Evolutionary conservation across 2,329 filamentous ascomycete species (phyloP), one percentile per base, ranked within the genome.

Genomic region (Pseudonectria foliicola): DNA sequence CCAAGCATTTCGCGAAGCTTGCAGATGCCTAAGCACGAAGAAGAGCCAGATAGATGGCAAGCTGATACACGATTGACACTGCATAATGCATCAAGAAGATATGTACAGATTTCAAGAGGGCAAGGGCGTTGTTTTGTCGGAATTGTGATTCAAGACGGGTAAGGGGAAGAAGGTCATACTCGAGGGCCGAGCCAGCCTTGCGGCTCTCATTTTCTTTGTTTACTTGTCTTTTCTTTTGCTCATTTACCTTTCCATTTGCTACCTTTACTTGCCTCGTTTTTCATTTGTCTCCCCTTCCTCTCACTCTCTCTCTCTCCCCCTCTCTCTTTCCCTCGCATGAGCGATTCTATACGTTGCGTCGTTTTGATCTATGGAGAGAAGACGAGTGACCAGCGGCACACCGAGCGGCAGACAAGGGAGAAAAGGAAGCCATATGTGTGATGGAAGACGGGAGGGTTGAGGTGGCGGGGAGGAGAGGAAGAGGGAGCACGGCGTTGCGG

Each of bases 1-100:
- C 89, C 53, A 95, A 95, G 61, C 92, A 98, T 65, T 98, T 98
- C 69, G 83, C 83, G 34, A 77, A 75, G 55, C 55, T 79, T 44
- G 74, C 73, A 31, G 75, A 77, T 53, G 62, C 64, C 35, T 68
- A 57, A 39, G 33, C 33, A 25, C 35, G 31, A 40, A 23, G 27
- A 40, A 33, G 18, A 31, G 24, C 25, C 28, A 31, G 28, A 33
- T 32, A 36, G 18, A 6, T 8, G 18, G 18, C 18, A 21, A 21
- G 18, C 5, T 8, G 18, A 21, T 21, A 21, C 18, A 21, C 18
- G 8, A 16, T 33, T 46, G 33, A 33, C 38, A 49, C 34, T 43
- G 43, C 25, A 30, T 35, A 43, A 46, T 42, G 49, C 45, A 50
- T 49, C 42, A 46, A 46, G 42, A 47, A 35, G 39, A 44, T 39